Evolutionary conservation across 495 filamentous ascomycete species (phyloP), one percentile per base, ranked within the genome.

Genomic region (Xylaria bambusicola): DNA sequence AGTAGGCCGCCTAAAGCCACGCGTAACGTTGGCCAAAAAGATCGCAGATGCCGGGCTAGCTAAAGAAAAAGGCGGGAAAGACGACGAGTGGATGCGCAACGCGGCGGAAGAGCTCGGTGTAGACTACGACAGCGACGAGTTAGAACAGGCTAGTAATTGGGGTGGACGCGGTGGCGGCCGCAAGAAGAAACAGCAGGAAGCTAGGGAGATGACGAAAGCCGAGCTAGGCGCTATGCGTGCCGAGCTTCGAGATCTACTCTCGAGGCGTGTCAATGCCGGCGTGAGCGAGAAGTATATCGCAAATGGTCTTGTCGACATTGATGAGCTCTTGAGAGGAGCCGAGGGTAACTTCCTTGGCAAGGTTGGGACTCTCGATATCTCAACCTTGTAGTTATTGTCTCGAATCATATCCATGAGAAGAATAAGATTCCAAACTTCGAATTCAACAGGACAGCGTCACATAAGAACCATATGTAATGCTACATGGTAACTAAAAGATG

Each of bases 41-140:
- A 88, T 98, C 44, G 88, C 92, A 9, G 94, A 98, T 63, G 82
- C 87, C 10, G 78, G 71, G 8, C 80, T 93, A 17, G 93, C 93
- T 29, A 97, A 97, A 72, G 89, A 95, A 71, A 94, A 91, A 75
- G 82, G 88, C 38, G 83, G 81, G 24, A 84, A 87, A 54, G 91
- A 95, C 62, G 90, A 96, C 60, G 86, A 90, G 57, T 96, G 91
- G 88, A 73, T 98, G 54, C 82, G 82, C 33, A 81, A 80, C 12
- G 94, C 93, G 0, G 95, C 94, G 1, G 92, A 97, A 50, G 94
- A 98, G 61, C 82, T 98, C 3, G 94, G 94, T 2, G 89, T 98
- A 6, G 94, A 97, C 23, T 93, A 93, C 66, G 91, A 97, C 66
- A 89, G 86, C 62, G 92, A 97, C 20, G 90, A 92, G 48, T 87